Conservation (phyloP, 768 basidiomycete species). For the Podaxis sp. region DNA sequence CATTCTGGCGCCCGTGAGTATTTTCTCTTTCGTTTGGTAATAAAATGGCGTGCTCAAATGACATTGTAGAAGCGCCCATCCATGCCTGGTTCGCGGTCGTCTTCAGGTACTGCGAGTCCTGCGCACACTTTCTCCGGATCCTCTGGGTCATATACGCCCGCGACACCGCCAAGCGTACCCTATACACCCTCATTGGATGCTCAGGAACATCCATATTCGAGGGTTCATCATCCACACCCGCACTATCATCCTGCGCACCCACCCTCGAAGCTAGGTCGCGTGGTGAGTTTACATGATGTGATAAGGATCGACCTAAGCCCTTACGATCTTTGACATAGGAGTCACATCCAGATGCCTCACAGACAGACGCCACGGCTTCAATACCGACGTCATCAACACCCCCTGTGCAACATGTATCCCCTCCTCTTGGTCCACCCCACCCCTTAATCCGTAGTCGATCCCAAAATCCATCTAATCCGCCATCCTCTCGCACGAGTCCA, state of each 20-base stretch:
- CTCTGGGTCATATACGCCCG: constrained; percentile 30
- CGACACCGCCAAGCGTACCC: constrained; percentile 26
- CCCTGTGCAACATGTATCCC: not conserved
- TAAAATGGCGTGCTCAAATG: constrained; percentile 18
- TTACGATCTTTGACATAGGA: constrained; percentile 1
- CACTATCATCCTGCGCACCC: constrained; percentile 28
- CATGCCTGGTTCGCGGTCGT: constrained; percentile 41
- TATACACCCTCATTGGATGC: constrained; percentile 24
- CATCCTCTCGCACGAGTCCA: constrained; percentile 5
- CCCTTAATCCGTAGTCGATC: constrained; percentile 10
- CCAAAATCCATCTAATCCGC: constrained; percentile 1
- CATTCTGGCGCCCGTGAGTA: constrained; percentile 58
- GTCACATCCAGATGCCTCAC: constrained; percentile 16
- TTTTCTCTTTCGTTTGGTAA: constrained; percentile 11
- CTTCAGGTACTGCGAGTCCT: constrained; percentile 53
- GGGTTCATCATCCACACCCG: constrained; percentile 20
- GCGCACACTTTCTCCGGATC: constrained; percentile 34
- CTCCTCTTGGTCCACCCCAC: constrained; percentile 1
- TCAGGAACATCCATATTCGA: constrained; percentile 29
- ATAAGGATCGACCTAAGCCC: constrained; percentile 5
- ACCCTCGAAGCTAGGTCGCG: constrained; percentile 36
- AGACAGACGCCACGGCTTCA: not conserved
- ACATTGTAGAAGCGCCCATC: constrained; percentile 48
- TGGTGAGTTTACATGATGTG: constrained; percentile 26
- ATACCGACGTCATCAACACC: not conserved